Base-by-base conservation (phyloP, 2,329 filamentous ascomycete genomes). In the Sporothrix inflata region DNA sequence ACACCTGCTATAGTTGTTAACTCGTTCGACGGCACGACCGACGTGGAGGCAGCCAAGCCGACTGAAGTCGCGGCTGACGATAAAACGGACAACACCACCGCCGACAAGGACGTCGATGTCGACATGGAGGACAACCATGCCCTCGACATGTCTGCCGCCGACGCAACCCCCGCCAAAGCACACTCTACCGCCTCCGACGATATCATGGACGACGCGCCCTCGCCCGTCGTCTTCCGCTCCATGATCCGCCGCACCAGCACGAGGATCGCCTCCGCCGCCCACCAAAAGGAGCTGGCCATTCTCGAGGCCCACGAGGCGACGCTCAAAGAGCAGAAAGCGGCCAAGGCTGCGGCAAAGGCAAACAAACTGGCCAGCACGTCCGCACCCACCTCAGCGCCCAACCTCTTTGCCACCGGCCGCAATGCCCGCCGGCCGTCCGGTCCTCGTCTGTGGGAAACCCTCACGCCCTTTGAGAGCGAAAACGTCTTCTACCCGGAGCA, bases 381-480 rank as follows among this genome's bases (percentile, higher is more conserved):
- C 14, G 21, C 49, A 5, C 1, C 42, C 21, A 55, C 51, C 8
- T 11, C 24, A 11, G 40, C 21, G 2, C 45, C 67, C 45, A 47
- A 47, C 14, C 27, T 40, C 40, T n/a, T 27, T 40, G 55, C 67
- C 30, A 68, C 40, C 9, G 40, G n/a, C 67, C 71, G 47, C 4
- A 49, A 21, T 19, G 55, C 45, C 3, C 71, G 55, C 60, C 55
- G 42, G n/a, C 30, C 45, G 16, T 60, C 19, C 27, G 49, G 16
- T 12, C 60, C 40, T 27, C 71, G 71, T 68, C 73, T 74, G 0
- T 76, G 76, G 74, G 73, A 74, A 19, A 38, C 40, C 1, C 68
- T 77, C 9, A 75, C 74, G 16, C 75, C 76, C 1, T 77, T 74
- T 42, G 63, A 72, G 24, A 21, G 51, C 16, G 75, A 73, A 19